These are phyloP conservation scores for Exophiala sp. DNA, from an alignment of 2,329 filamentous ascomycete genomes.

Conservation along the genomic window DNA sequence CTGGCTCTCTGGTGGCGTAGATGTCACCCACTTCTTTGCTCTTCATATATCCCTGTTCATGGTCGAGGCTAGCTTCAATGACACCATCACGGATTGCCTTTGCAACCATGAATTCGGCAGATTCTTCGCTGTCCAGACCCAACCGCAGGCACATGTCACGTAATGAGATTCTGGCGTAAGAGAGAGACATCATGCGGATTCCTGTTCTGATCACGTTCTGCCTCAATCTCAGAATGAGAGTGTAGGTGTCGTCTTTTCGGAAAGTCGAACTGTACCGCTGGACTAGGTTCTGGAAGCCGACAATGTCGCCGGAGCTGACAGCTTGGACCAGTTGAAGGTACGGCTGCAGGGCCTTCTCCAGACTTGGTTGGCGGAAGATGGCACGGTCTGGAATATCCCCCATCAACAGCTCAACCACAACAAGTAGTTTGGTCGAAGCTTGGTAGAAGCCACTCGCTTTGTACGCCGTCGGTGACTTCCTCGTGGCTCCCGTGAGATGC, in stretches of 20 bases:
- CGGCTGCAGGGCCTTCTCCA: slow-evolving; percentile 82
- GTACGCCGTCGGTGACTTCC: slow-evolving; percentile 85
- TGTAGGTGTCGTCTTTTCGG: slow-evolving; percentile 91
- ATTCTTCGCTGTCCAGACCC: slow-evolving; percentile 90
- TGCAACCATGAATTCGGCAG: slow-evolving; percentile 96
- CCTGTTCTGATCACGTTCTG: slow-evolving; percentile 99
- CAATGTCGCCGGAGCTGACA: slow-evolving; percentile 90
- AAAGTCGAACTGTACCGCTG: slow-evolving; percentile 76
- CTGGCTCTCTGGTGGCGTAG: slow-evolving; percentile 90
- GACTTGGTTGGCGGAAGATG: slow-evolving; percentile 80
- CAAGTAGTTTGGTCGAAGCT: slow-evolving; percentile 89
- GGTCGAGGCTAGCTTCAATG: slow-evolving; percentile 89
- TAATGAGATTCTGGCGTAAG: slow-evolving; percentile 93
- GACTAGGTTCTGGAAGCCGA: slow-evolving; percentile 85
- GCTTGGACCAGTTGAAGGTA: slow-evolving; percentile 93
- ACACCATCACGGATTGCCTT: slow-evolving; percentile 97
- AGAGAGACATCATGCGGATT: slow-evolving; percentile 97
- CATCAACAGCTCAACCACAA: slow-evolving; percentile 96
- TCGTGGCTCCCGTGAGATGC: slow-evolving; percentile 84
- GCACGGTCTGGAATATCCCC: slow-evolving; percentile 95
- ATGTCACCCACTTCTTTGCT: slow-evolving; percentile 95
- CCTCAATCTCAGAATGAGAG: slow-evolving; percentile 83
- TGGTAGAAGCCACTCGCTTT: slow-evolving; percentile 93
- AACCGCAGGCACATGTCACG: slow-evolving; percentile 95
- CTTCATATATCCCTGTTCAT: slow-evolving; percentile 96